phyloP scores from a whole-genome alignment of 2,329 filamentous ascomycete genomes.

The Alternaria gaisen region DNA sequence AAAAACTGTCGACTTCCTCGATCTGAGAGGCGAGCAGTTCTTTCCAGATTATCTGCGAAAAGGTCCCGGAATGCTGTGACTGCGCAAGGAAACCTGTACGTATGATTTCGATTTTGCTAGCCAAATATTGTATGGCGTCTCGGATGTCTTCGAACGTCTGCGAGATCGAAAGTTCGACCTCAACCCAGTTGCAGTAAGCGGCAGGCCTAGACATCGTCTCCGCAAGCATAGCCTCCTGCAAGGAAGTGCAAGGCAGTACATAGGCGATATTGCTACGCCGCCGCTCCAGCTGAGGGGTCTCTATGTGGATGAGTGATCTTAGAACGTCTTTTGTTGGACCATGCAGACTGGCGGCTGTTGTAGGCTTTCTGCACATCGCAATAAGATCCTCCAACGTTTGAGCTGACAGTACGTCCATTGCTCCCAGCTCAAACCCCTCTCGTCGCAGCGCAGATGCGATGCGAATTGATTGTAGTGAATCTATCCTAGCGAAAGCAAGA shows the following conservation, averaged over 20 bases:
- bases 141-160: constrained; percentile 53
- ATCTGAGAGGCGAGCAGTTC: constrained; percentile 57
- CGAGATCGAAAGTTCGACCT: constrained; percentile 63
- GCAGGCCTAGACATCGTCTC: constrained; percentile 70
- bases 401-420: constrained; percentile 69
- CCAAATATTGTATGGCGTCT: constrained; percentile 36
- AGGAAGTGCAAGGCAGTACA: constrained; percentile 70
- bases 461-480: constrained; percentile 71
- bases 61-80: constrained; percentile 55
- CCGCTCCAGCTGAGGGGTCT: constrained; percentile 24
- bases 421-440: constrained; percentile 64
- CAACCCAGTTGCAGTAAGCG: constrained; percentile 81
- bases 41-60: constrained; percentile 72
- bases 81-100: constrained; percentile 73
- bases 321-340: background rate
- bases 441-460: constrained; percentile 71
- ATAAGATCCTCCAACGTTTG: constrained; percentile 54
- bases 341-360: background rate
- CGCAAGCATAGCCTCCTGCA: constrained; percentile 82
- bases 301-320: background rate
- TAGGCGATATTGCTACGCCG: constrained; percentile 33
- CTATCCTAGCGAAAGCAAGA: constrained; percentile 67
- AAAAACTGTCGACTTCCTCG: constrained; percentile 51
- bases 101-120: constrained; percentile 68
- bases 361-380: constrained; percentile 26